These are phyloP conservation scores for Aspergillus fischeri DNA, from an alignment of 2,329 filamentous ascomycete species.

Conservation along the genomic window DNA sequence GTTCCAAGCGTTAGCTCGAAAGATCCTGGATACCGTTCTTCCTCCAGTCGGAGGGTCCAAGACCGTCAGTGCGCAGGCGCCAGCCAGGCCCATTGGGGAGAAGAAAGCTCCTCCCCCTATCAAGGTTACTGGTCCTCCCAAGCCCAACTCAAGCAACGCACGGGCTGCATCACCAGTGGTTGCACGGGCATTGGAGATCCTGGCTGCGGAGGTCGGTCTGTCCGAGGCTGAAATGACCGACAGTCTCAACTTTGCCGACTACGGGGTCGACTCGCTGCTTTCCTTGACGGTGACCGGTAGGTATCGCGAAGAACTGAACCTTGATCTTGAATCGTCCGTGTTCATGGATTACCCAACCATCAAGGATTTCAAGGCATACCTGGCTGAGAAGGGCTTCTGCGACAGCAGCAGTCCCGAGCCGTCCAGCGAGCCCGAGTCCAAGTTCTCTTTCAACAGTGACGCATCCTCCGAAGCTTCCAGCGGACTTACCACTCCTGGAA, in stretches of 20 bases:
- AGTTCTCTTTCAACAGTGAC: slow-evolving; percentile 21
- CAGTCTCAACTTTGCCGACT: slow-evolving; percentile 57
- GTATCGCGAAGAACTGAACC: slow-evolving; percentile 58
- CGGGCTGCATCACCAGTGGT: slow-evolving; percentile 15
- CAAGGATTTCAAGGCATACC: slow-evolving; percentile 57
- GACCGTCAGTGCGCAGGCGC: slow-evolving; percentile 20
- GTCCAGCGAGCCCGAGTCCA: slow-evolving; percentile 26
- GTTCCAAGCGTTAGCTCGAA: slow-evolving; percentile 41
- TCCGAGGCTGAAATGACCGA: slow-evolving; percentile 57
- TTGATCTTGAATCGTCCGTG: slow-evolving; percentile 56
- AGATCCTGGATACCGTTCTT: slow-evolving; percentile 40
- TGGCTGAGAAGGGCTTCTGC: slow-evolving; percentile 34
- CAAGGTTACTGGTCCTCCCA: not conserved
- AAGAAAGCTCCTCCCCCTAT: slow-evolving; percentile 15
- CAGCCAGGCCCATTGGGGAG: slow-evolving; percentile 20
- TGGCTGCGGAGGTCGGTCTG: slow-evolving; percentile 50
- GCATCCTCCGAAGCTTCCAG: slow-evolving; percentile 29
- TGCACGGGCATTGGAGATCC: slow-evolving; percentile 35
- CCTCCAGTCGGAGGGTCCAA: slow-evolving; percentile 29
- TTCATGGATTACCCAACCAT: slow-evolving; percentile 60
- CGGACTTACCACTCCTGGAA: slow-evolving; percentile 29
- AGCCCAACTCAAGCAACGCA: not conserved
- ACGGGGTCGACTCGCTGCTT: slow-evolving; percentile 59
- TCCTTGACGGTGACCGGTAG: slow-evolving; percentile 59
- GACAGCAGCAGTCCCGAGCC: slow-evolving; percentile 27